A percentile compares a stretch with the other conserved stretches of the same genome.
phyloP scores from a whole-genome alignment of 2,329 filamentous ascomycete genomes.

The Thelonectria olida region DNA sequence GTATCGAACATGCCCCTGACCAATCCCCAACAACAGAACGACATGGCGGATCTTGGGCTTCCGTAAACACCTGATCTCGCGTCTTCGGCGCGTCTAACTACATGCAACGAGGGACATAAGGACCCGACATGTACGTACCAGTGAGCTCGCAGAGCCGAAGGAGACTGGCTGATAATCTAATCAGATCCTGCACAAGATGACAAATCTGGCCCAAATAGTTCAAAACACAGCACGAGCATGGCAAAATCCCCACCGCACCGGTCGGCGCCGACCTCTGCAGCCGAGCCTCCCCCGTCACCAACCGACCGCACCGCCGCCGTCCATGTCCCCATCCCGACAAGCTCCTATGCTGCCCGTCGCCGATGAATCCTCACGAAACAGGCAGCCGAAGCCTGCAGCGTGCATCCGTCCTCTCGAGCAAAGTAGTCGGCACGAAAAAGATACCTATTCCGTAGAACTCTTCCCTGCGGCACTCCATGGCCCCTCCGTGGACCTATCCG shows the following conservation, averaged over 20 bases:
- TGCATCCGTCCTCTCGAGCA: neutral
- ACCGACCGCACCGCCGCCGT: conserved; percentile 14
- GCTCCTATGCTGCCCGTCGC: neutral
- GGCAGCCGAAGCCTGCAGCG: conserved; percentile 1
- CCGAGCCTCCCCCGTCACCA: conserved; percentile 27
- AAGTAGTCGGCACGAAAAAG: neutral
- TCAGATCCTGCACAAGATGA: conserved; percentile 34
- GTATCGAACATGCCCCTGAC: neutral
- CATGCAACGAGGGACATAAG: neutral
- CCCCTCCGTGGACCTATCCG: conserved; percentile 1
- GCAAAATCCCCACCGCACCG: conserved; percentile 5
- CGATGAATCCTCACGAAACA: neutral
- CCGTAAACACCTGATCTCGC: conserved; percentile 14
- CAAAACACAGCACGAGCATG: neutral
- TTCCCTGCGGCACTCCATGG: conserved; percentile 1
- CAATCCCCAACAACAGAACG: neutral
- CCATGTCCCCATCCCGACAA: neutral
- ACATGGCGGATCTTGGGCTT: conserved; percentile 10
- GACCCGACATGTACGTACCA: neutral
- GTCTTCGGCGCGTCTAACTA: conserved; percentile 6
- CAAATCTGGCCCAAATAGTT: conserved; percentile 28
- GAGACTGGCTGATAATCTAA: conserved; percentile 31
- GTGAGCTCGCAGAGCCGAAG: neutral
- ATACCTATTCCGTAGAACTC: neutral
- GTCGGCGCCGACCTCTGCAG: conserved; percentile 33